Evolutionary conservation across 1,284 basidiomycete genomes (phyloP).

Genomic region (Tetrapyrgos nigripes): DNA sequence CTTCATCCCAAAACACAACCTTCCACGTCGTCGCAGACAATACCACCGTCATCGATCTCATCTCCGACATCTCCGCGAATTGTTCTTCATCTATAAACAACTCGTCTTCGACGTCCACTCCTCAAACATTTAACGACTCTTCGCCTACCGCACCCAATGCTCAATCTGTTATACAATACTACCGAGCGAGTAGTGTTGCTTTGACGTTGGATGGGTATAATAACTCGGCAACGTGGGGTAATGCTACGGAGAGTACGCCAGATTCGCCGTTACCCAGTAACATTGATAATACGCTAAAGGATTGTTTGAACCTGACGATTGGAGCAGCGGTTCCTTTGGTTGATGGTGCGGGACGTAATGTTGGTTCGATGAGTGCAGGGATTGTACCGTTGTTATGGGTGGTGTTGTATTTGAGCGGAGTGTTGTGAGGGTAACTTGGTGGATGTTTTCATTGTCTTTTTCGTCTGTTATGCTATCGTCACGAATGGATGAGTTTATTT

Average conservation of each 20-base stretch:
- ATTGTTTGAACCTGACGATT: conserved; percentile 65
- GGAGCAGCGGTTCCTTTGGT: conserved; percentile 52
- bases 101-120: conserved; percentile 3
- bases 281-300: conserved; percentile 51
- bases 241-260: conserved; percentile 44
- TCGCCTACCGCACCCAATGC: conserved; percentile 7
- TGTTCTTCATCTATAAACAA: conserved; percentile 42
- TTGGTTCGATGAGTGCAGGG: background rate
- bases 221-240: conserved; percentile 50
- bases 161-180: conserved; percentile 47
- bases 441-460: too few species aligned
- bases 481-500: too few species aligned
- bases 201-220: conserved; percentile 71
- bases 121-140: conserved; percentile 6
- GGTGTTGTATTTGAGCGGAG: background rate
- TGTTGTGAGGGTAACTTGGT: too few species aligned
- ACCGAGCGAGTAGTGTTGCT: conserved; percentile 59
- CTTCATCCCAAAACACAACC: conserved; percentile 49
- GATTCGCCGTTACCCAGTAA: conserved; percentile 52
- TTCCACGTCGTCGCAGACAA: conserved; percentile 68
- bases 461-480: too few species aligned
- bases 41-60: conserved; percentile 55
- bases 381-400: background rate
- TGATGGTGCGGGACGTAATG: conserved; percentile 34
- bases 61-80: conserved; percentile 49